Base-by-base conservation (phyloP, 2,329 filamentous ascomycete genomes). In the Ceratocystis cacaofunesta region DNA sequence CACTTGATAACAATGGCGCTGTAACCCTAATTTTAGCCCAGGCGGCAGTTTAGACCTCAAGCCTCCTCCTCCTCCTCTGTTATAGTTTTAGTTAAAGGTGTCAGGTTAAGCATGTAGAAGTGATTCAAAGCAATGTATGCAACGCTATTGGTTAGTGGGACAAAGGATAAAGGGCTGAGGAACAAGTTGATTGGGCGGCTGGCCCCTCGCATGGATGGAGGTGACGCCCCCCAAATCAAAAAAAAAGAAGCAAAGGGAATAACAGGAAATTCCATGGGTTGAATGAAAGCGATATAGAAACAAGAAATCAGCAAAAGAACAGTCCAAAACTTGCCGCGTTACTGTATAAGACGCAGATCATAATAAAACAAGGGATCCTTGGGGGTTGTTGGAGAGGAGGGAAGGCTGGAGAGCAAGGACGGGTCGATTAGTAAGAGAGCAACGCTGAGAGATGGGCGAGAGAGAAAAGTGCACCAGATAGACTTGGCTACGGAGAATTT, bases 341-440 rank as follows among this genome's bases (percentile, higher is more conserved):
- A 7, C 28, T 57, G 52, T 57, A 57, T 57, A 57, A 32, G 52
- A 28, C 17, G 52, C 7, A 12, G 52, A 57, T 57, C 52, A 32
- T 57, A 57, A 57, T 57, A 57, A 57, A 30, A 30, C 52, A 30
- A 32, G 52, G 52, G 28, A n/a, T 32, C 52, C 52, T 57, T 57
- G 22, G 52, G 3, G 3, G 36, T 41, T 41, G 36, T 41, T 41
- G 36, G 10, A 41, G 36, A 41, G 36, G 36, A 41, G 36, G 36
- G 36, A 3, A 25, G 12, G 52, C 52, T 57, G 52, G 52, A 57
- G 22, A 57, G 52, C 52, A 5, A 41, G 12, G 36, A 41, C 36
- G 36, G 12, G 36, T 41, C 36, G 36, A 41, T 15, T 15, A 30
- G 52, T 30, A 55, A 55, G 50, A 25, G 50, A 30, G 25, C 5